Evolutionary conservation across 345 rosid species (phyloP).

Genomic region (Raphanus raphanistrum): DNA sequence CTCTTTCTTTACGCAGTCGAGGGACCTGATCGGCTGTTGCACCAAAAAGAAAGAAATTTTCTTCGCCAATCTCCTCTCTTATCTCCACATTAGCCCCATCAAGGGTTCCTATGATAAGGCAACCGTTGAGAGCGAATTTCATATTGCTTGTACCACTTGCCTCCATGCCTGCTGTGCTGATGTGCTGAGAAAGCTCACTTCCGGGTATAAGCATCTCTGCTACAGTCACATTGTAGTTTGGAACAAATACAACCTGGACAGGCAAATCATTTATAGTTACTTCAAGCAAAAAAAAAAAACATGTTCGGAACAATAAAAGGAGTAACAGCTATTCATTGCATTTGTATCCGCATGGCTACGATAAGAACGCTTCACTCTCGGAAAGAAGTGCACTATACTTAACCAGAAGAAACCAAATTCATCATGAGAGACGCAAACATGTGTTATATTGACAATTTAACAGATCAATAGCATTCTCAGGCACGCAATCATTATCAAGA

Average conservation of each 20-base stretch:
- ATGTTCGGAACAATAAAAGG: not conserved
- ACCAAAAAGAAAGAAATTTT: constrained; percentile 94
- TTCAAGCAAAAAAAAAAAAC: not conserved
- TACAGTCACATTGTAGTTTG: constrained; percentile 93
- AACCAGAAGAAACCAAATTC: constrained; percentile 16
- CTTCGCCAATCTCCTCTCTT: constrained; percentile 84
- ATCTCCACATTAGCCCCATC: constrained; percentile 99
- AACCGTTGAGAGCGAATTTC: constrained; percentile 94
- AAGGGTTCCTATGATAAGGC: constrained; percentile 93
- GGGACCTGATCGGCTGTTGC: constrained; percentile 92
- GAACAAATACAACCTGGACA: constrained; percentile 88
- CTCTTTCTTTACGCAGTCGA: constrained; percentile 77
- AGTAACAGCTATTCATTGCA: not conserved
- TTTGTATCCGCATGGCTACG: not conserved
- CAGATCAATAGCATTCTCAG: not conserved
- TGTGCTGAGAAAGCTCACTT: constrained; percentile 95
- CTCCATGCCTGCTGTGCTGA: constrained; percentile 99
- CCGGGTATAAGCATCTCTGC: constrained; percentile 97
- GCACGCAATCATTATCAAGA: constrained; percentile 12
- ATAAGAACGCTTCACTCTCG: constrained; percentile 2
- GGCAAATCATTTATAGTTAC: not conserved
- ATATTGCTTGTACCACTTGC: constrained; percentile 99
- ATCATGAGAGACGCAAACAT: not conserved
- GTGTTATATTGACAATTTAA: constrained; percentile 3
- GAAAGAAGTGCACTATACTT: not conserved